These are phyloP conservation scores for Suillus spraguei DNA, from an alignment of 768 basidiomycete genomes.

Conservation along the genomic window DNA sequence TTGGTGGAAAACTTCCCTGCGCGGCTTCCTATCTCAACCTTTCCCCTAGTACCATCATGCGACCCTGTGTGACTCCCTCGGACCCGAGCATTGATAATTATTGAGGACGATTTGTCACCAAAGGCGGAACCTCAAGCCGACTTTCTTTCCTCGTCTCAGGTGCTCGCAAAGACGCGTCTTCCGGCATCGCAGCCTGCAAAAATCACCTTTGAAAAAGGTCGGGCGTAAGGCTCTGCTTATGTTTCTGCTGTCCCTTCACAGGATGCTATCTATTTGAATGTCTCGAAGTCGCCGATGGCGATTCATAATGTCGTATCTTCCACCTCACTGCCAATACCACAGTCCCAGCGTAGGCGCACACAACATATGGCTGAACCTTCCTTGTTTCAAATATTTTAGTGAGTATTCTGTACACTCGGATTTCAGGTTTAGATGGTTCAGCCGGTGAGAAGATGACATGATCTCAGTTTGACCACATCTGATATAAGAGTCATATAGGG, in stretches of 20 bases:
- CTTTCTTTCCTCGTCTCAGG: slow-evolving; percentile 1
- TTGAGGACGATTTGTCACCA: background rate
- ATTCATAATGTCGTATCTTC: background rate
- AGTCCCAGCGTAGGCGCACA: slow-evolving; percentile 31
- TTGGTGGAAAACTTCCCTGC: background rate
- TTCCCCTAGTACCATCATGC: slow-evolving; percentile 12
- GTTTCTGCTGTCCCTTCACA: background rate
- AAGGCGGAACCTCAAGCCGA: slow-evolving; percentile 7
- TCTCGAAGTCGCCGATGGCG: background rate
- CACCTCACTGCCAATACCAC: background rate
- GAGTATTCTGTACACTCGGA: slow-evolving; percentile 89
- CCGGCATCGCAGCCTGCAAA: background rate
- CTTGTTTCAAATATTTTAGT: slow-evolving; percentile 63
- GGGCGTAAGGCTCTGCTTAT: background rate
- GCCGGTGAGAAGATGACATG: slow-evolving; percentile 57
- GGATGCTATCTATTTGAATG: background rate
- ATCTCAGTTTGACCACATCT: background rate
- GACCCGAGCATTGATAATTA: slow-evolving; percentile 13
- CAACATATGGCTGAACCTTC: slow-evolving; percentile 6
- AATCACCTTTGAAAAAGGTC: background rate
- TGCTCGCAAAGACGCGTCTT: slow-evolving; percentile 10
- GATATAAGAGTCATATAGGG: slow-evolving; percentile 42
- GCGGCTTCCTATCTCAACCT: slow-evolving; percentile 22
- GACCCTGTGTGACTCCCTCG: slow-evolving; percentile 3
- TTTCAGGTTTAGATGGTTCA: slow-evolving; percentile 93